A percentile compares a stretch with the other conserved stretches of the same genome.
Conservation (phyloP, 371 early-diverging fungal species). For the Chytridiales sp. region DNA sequence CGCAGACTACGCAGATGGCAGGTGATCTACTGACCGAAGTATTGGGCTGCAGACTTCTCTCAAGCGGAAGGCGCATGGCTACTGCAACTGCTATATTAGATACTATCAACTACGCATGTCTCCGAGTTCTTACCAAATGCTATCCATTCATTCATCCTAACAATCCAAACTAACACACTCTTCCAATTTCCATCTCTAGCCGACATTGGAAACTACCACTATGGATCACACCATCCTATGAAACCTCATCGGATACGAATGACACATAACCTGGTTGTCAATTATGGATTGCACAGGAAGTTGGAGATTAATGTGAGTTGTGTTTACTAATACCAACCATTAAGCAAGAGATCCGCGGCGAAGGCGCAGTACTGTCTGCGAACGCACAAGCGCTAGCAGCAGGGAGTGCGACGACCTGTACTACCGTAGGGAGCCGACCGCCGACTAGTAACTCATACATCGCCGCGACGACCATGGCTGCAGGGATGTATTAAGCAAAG, state of each 20-base stretch:
- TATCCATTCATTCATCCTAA: too few species aligned
- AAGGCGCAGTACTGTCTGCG: too few species aligned
- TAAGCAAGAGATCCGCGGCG: background rate
- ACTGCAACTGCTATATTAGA: too few species aligned
- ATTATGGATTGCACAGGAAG: conserved; percentile 94
- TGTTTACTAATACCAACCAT: background rate
- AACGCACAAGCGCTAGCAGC: too few species aligned
- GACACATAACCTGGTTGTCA: conserved; percentile 97
- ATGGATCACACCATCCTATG: conserved; percentile 93
- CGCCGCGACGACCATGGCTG: too few species aligned
- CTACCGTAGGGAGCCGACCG: too few species aligned
- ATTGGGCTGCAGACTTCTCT: background rate
- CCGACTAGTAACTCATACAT: too few species aligned
- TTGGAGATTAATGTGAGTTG: conserved; percentile 73
- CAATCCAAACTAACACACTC: too few species aligned
- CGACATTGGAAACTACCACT: conserved; percentile 55
- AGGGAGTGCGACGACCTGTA: too few species aligned
- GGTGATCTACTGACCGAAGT: background rate
- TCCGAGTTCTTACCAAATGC: background rate
- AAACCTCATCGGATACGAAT: conserved; percentile 99
- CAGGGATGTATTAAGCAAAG: too few species aligned
- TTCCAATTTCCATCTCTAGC: conserved; percentile 19
- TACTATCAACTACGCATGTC: background rate
- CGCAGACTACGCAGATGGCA: background rate
- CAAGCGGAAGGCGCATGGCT: too few species aligned